Conservation (phyloP, 768 basidiomycete genomes). For the Amanita exitialis region DNA sequence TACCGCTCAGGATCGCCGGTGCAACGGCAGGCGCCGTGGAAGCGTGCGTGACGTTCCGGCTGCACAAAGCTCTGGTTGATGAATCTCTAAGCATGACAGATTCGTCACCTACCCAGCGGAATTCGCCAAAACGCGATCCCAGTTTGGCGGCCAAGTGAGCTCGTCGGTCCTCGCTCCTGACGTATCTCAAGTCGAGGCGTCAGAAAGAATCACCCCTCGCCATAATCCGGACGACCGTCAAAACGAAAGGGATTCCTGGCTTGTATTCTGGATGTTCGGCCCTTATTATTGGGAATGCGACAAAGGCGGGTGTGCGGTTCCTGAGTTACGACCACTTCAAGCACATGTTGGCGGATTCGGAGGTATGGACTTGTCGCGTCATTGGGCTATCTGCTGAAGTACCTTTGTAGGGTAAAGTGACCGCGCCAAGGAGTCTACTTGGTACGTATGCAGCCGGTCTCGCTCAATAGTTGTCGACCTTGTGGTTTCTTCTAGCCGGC, state of each 20-base stretch:
- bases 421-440: constrained; percentile 72
- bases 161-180: not conserved
- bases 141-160: constrained; percentile 72
- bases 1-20: constrained; percentile 54
- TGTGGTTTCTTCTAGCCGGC: constrained; percentile 38
- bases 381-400: constrained; percentile 1
- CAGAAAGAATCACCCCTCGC: constrained; percentile 58
- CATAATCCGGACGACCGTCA: constrained; percentile 67
- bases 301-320: constrained; percentile 95
- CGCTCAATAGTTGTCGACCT: not conserved
- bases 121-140: constrained; percentile 88
- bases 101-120: constrained; percentile 87
- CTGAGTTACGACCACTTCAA: constrained; percentile 94
- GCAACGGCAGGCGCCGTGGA: constrained; percentile 89
- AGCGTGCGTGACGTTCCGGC: constrained; percentile 44
- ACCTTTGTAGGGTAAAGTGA: constrained; percentile 74
- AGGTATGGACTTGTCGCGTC: constrained; percentile 39
- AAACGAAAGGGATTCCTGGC: constrained; percentile 66
- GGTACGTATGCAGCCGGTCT: constrained; percentile 29
- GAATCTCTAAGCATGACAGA: constrained; percentile 23
- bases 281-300: constrained; percentile 81
- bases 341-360: constrained; percentile 63
- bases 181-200: not conserved
- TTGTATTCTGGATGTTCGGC: constrained; percentile 93
- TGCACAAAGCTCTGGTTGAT: not conserved